Evolutionary conservation across 1,139 yeast genomes (phyloP), one percentile per base, ranked within the genome.

Genomic region (Sugiyamaella sp.): DNA sequence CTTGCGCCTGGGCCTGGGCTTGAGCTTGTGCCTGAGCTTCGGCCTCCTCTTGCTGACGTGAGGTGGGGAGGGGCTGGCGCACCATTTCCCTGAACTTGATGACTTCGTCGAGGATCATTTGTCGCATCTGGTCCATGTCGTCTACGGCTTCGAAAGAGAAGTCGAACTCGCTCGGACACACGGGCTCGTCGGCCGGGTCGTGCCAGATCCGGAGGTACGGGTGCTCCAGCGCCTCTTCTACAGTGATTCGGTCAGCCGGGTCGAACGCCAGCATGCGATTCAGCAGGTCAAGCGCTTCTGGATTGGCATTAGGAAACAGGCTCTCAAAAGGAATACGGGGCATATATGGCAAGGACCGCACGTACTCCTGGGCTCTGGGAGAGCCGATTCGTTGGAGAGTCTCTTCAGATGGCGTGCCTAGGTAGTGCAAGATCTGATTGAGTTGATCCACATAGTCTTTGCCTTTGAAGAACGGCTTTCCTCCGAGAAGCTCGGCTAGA

Each of bases 391-490:
- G 82, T 20, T 82, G 80, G 58, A 93, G 71, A 0, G 96, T 89
- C 54, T 85, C 83, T 64, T 89, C 95, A 51, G 85, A 81, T 2
- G 99, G 99, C 3, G 97, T 91, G 5, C 99, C 99, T 58, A 93
- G 76, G 33, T 88, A 82, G 65, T 86, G 80, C 56, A 93, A 74
- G 52, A 93, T 93, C 71, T 89, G 93, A 70, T 89, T 89, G 66
- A 93, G 77, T 70, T 93, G 99, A 70, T 93, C 97, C 40, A 93
- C 97, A 63, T 93, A 93, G 72, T 93, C 97, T 66, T 86, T 87
- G 14, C 99, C 99, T 66, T 91, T 84, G 72, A 93, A 93, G 45
- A 93, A 77, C 1, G 99, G 97, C 65, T 85, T 85, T 0, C 97
- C 93, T 2, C 97, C 98, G 14, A 93, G 74, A 51, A 93, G 77